Base-by-base conservation (phyloP, 352 stramenopile species). In the Globisporangium spiculum region DNA sequence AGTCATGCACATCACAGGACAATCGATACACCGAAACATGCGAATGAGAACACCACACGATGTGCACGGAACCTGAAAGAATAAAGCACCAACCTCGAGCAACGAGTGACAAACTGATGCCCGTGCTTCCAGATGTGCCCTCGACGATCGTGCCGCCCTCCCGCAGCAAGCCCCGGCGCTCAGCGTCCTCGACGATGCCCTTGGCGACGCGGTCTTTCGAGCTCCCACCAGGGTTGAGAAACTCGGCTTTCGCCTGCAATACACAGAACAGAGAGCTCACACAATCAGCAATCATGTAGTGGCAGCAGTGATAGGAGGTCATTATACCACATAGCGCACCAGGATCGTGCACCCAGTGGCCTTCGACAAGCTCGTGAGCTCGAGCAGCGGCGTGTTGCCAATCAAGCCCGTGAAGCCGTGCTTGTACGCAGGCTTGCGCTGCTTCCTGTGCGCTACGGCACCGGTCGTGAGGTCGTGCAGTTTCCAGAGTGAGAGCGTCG, bases 141-240 rank as follows among this genome's bases (percentile, higher is more conserved):
- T 99, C 97, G 5, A 99, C 88, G 50, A 99, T 97, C 3, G 97
- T 91, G 4, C 97, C 96, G 63, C 96, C 94, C 32, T 84, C 73
- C 22, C 84, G 87, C n/a, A 99, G 71, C 48, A 95, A 66, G 2
- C 92, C 93, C 30, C 82, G 74, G 53, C 79, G 70, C 77, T 99
- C 97, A 0, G 96, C 97, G 54, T 97, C 84, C 59, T 97, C 81
- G 48, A 99, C 93, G 74, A 99, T 99, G 55, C 81, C 89, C 63
- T 97, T 90, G 6, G 97, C 98, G 8, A 99, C 90, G 27, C 98
- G 89, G 77, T 99, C 97, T 73, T 99, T 99, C 2, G 95, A 98
- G 58, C 94, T 99, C 10, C 97, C 97, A 38, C 96, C 97, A 3
- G 98, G 97, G 81, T 99, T 99, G 67, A 98, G 79, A 52, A 92